These are phyloP conservation scores for Chrysosphaeria jannelii DNA, from an alignment of 2,329 filamentous ascomycete genomes.

Conservation along the genomic window DNA sequence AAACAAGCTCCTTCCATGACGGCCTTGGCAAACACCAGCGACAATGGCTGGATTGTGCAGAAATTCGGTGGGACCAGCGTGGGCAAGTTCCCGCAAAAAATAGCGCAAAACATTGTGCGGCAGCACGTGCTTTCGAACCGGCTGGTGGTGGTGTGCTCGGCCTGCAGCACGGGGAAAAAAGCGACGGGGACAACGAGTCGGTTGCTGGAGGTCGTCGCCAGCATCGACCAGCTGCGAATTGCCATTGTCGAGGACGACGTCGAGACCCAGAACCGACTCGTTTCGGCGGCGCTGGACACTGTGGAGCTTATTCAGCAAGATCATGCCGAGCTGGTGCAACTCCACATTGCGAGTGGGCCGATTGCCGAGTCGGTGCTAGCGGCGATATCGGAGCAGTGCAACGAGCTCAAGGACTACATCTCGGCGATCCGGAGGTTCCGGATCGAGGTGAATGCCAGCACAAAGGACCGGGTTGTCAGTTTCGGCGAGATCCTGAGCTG, in stretches of 20 bases:
- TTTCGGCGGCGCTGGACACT: slow-evolving; percentile 37
- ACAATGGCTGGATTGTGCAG: slow-evolving; percentile 20
- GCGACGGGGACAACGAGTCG: slow-evolving; percentile 82
- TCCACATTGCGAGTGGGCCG: slow-evolving; percentile 24
- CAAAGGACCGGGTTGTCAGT: slow-evolving; percentile 70
- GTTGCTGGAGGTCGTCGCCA: slow-evolving; percentile 30
- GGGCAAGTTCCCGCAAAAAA: slow-evolving; percentile 24
- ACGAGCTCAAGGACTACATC: slow-evolving; percentile 47
- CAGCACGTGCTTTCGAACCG: slow-evolving; percentile 18
- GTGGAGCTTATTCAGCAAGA: slow-evolving; percentile 60
- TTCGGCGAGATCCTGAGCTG: slow-evolving; percentile 93
- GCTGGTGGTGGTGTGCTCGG: slow-evolving; percentile 84
- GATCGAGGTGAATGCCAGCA: slow-evolving; percentile 46
- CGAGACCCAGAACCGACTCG: slow-evolving; percentile 19
- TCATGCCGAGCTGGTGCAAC: slow-evolving; percentile 42
- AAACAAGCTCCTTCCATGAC: too few species aligned
- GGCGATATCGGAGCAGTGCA: slow-evolving; percentile 51
- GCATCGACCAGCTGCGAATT: slow-evolving; percentile 21
- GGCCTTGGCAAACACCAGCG: slow-evolving; percentile 3
- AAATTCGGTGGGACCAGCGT: slow-evolving; percentile 30
- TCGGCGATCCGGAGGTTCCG: slow-evolving; percentile 32
- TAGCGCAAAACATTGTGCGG: slow-evolving; percentile 1
- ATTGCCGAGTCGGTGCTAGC: slow-evolving; percentile 27
- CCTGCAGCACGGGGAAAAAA: slow-evolving; percentile 81
- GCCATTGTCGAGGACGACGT: slow-evolving; percentile 17